Percentiles rank a stretch among this genome's conserved stretches.
Evolutionary conservation across 2,329 filamentous ascomycete species (phyloP).

Genomic region (Teratosphaeria gauchensis): DNA sequence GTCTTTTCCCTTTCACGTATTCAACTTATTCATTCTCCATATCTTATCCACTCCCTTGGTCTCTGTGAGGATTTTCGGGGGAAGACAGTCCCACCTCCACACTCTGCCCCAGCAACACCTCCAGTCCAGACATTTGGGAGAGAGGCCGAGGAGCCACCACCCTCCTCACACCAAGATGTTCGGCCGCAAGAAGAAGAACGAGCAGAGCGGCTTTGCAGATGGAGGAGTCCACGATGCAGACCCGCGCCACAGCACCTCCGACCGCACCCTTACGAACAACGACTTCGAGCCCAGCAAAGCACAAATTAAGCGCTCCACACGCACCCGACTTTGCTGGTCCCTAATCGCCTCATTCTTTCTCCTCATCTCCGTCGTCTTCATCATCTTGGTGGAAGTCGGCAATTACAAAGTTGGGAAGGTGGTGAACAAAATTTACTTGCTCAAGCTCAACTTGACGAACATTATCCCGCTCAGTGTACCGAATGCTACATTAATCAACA

Average conservation of each 20-base stretch:
- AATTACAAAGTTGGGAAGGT: conserved; percentile 54
- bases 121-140: neutral
- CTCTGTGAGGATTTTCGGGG: neutral
- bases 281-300: conserved; percentile 25
- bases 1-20: neutral
- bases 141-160: neutral
- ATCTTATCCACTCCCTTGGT: neutral
- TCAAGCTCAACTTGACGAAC: conserved; percentile 71
- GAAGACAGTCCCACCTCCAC: neutral
- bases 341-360: conserved; percentile 60
- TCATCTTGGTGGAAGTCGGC: conserved; percentile 72
- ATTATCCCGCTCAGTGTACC: conserved; percentile 66
- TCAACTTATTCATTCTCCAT: neutral
- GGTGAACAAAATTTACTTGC: conserved; percentile 67
- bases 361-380: conserved; percentile 64
- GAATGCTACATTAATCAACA: conserved; percentile 70
- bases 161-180: conserved; percentile 17
- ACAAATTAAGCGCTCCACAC: conserved; percentile 40
- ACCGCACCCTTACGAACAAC: conserved; percentile 18
- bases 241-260: conserved; percentile 8
- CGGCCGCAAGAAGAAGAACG: conserved; percentile 19
- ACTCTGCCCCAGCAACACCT: neutral
- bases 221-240: conserved; percentile 5
- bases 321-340: conserved; percentile 51
- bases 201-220: conserved; percentile 1